phyloP scores from a whole-genome alignment of 2,329 filamentous ascomycete species.

The Clathrospora elynae region DNA sequence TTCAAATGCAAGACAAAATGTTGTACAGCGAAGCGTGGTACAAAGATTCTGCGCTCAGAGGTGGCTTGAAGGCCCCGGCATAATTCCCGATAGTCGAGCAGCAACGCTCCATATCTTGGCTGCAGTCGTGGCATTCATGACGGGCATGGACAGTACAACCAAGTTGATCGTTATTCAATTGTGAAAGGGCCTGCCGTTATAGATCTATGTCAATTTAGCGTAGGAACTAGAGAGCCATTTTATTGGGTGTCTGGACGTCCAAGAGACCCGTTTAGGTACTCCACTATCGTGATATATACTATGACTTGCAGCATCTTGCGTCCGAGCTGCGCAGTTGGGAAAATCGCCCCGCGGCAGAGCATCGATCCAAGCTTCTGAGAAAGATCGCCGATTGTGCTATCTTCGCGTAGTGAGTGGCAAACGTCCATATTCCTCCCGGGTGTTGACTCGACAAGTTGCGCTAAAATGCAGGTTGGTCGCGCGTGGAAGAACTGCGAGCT shows the following conservation, averaged over 20 bases:
- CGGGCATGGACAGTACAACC: too few species aligned
- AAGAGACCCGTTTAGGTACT: neutral
- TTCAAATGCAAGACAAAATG: too few species aligned
- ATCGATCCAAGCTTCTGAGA: neutral
- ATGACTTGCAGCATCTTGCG: neutral
- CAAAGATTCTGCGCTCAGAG: neutral
- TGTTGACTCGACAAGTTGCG: slow-evolving; percentile 2
- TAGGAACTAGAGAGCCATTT: neutral
- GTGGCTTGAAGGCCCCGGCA: neutral
- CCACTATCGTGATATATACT: neutral
- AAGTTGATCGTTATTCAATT: neutral
- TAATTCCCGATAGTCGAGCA: neutral
- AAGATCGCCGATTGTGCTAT: slow-evolving; percentile 3
- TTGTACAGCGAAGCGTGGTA: too few species aligned
- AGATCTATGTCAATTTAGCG: neutral
- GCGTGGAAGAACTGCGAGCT: slow-evolving; percentile 11
- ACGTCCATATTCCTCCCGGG: neutral
- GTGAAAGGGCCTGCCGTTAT: neutral
- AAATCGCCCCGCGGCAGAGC: neutral
- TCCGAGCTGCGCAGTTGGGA: neutral
- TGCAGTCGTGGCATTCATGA: neutral
- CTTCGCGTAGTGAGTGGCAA: neutral
- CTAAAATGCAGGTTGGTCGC: neutral
- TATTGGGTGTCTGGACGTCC: neutral
- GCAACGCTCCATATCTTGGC: neutral